Evolutionary conservation across 306 rosid genomes (phyloP), one percentile per base, ranked within the genome.

Genomic region (Astragalus glycyphyllos): DNA sequence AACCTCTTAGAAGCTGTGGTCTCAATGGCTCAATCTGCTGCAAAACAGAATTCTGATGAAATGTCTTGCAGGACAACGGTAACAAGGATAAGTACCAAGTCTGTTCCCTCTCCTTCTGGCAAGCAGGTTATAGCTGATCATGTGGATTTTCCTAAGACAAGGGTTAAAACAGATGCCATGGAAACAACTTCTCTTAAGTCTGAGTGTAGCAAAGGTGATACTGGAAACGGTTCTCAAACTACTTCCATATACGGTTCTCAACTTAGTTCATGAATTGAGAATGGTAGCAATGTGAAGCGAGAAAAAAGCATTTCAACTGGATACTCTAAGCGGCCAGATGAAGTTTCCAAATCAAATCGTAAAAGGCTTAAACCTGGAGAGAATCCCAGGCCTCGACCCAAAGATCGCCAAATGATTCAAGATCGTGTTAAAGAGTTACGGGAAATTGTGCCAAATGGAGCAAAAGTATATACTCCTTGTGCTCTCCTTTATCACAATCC

Each of bases 281-380:
- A 72, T 70, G 82, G 86, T 26, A 82, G 76, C 76, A 86, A 65
- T 53, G 68, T 79, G 71, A 94, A 94, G 76, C 86, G 75, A 20
- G 97, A 91, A 38, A 89, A 65, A 65, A 94, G 95, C 20, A 87
- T 83, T 78, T 89, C 97, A 26, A 91, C 97, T 11, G 96, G 89
- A 60, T 91, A 87, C 80, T 91, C 96, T 29, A 94, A 91, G 90
- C 78, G 84, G 78, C 91, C 92, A 20, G 97, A 94, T 77, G 89
- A 87, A 77, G 80, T 56, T 53, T 76, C 82, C 67, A 89, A 94
- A 72, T 69, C 91, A 5, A 91, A 80, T 56, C 95, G 97, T 15
- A 94, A 91, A 83, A 87, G 99, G 83, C 97, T 89, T 66, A 94
- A 94, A 84, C 99, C 99, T 23, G 97, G 99, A 77, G 99, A 94